phyloP scores from a whole-genome alignment of 2,329 filamentous ascomycete genomes.

The Beauveria australis region DNA sequence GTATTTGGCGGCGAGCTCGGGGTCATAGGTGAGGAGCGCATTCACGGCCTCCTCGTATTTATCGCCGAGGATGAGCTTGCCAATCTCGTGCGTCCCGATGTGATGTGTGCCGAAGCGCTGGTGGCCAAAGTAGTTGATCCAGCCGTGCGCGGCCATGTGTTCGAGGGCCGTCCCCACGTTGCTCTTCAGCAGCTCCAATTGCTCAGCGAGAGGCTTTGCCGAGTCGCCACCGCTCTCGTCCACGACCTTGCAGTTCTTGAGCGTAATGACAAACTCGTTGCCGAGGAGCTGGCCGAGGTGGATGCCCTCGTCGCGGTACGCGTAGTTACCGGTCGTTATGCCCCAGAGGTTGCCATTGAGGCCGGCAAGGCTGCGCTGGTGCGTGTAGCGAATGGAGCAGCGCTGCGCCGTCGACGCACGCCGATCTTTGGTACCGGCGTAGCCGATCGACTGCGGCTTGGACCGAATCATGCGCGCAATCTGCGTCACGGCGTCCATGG shows the following conservation, averaged over 20 bases:
- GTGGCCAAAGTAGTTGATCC: conserved; percentile 97
- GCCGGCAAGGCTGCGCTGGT: conserved; percentile 51
- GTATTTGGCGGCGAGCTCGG: conserved; percentile 44
- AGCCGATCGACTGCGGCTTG: conserved; percentile 64
- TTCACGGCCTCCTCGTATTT: conserved; percentile 76
- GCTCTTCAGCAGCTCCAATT: conserved; percentile 22
- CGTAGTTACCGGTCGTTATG: conserved; percentile 70
- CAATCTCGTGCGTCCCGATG: conserved; percentile 77
- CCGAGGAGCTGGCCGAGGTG: conserved; percentile 77
- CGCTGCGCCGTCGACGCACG: conserved; percentile 80
- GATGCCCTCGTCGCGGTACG: conserved; percentile 62
- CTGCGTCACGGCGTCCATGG: conserved; percentile 79
- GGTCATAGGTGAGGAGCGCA: conserved; percentile 65
- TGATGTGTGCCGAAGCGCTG: conserved; percentile 89
- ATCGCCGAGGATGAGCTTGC: conserved; percentile 72
- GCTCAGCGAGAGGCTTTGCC: conserved; percentile 18
- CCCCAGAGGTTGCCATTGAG: conserved; percentile 57
- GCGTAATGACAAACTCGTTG: conserved; percentile 87
- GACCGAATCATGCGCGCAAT: conserved; percentile 66
- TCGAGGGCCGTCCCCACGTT: conserved; percentile 51
- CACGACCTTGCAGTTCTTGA: conserved; percentile 70
- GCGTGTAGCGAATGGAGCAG: conserved; percentile 53
- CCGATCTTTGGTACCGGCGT: conserved; percentile 83
- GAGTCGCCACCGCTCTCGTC: conserved; percentile 23
- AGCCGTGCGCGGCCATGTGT: conserved; percentile 65